Conservation (phyloP, 805 yeast species). For the Suhomyces sp. region DNA sequence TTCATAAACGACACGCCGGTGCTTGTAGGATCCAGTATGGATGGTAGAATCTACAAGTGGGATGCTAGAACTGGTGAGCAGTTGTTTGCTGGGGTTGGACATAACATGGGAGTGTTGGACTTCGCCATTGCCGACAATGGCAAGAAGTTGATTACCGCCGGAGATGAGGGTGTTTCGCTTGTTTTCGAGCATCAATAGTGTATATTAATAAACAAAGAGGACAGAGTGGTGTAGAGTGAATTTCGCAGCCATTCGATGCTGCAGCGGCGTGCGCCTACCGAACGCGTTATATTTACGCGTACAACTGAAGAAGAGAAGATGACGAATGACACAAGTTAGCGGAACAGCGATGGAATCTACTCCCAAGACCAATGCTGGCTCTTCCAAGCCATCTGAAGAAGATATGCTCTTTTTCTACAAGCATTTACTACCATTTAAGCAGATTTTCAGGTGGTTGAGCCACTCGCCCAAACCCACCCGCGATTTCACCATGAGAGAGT, state of each 20-base stretch:
- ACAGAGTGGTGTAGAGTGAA: background rate
- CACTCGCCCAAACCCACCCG: constrained; percentile 74
- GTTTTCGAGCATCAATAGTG: constrained; percentile 44
- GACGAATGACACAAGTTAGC: background rate
- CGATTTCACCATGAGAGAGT: constrained; percentile 85
- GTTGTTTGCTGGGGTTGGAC: constrained; percentile 81
- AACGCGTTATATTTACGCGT: background rate
- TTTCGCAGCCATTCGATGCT: background rate
- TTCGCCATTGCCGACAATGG: constrained; percentile 69
- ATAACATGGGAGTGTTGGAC: constrained; percentile 89
- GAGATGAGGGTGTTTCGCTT: constrained; percentile 93
- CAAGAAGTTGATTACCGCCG: constrained; percentile 78
- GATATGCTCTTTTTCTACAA: constrained; percentile 75
- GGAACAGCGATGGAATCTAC: background rate
- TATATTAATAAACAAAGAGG: too few species aligned
- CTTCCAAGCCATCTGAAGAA: constrained; percentile 41
- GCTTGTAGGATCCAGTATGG: constrained; percentile 72
- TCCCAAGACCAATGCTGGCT: background rate
- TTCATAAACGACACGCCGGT: constrained; percentile 59
- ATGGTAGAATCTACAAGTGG: constrained; percentile 83
- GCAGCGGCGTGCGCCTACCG: background rate
- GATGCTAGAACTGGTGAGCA: constrained; percentile 84
- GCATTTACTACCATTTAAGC: constrained; percentile 69
- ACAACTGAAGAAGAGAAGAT: background rate
- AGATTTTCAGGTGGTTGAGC: constrained; percentile 83